Percentiles rank a stretch among this genome's conserved stretches.
These are phyloP conservation scores for Gamarada debralockiae DNA, from an alignment of 495 filamentous ascomycete genomes.

Conservation along the genomic window DNA sequence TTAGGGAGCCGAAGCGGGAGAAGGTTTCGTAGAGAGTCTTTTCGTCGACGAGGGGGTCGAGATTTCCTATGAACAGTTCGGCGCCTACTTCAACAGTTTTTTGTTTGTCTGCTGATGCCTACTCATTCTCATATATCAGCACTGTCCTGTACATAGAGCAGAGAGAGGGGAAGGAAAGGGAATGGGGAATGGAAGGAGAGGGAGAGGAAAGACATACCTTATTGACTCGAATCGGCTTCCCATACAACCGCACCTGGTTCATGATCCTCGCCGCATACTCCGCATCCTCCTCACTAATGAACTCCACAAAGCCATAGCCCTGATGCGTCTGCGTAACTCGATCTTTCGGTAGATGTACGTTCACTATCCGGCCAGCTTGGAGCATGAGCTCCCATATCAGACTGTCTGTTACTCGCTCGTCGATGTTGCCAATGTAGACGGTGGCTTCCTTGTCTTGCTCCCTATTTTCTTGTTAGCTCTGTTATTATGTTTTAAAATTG, in stretches of 20 bases:
- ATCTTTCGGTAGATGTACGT: slow-evolving; percentile 96
- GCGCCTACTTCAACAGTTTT: slow-evolving; percentile 94
- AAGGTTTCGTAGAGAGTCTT: slow-evolving; percentile 98
- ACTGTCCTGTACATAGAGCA: not conserved
- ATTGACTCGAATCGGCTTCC: slow-evolving; percentile 95
- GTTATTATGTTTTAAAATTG: not conserved
- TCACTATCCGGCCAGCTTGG: slow-evolving; percentile 92
- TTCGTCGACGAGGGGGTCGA: slow-evolving; percentile 93
- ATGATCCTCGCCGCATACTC: slow-evolving; percentile 96
- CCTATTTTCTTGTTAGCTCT: slow-evolving; percentile 45
- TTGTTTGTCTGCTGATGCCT: slow-evolving; percentile 90
- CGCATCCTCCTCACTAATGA: slow-evolving; percentile 91
- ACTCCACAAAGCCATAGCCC: slow-evolving; percentile 98
- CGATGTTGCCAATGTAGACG: slow-evolving; percentile 96
- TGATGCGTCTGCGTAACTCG: slow-evolving; percentile 95
- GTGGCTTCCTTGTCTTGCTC: slow-evolving; percentile 99
- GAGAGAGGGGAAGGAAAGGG: not conserved
- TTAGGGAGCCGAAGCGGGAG: slow-evolving; percentile 81
- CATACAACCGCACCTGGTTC: slow-evolving; percentile 91
- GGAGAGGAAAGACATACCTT: slow-evolving; percentile 47
- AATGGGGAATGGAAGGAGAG: not conserved
- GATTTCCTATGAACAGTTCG: slow-evolving; percentile 94
- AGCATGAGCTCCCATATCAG: slow-evolving; percentile 97
- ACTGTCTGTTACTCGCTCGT: slow-evolving; percentile 88
- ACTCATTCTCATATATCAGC: slow-evolving; percentile 10